A percentile compares a stretch with the other conserved stretches of the same genome.
Evolutionary conservation across 2,329 filamentous ascomycete species (phyloP).

Genomic region (Colletotrichum sp.): DNA sequence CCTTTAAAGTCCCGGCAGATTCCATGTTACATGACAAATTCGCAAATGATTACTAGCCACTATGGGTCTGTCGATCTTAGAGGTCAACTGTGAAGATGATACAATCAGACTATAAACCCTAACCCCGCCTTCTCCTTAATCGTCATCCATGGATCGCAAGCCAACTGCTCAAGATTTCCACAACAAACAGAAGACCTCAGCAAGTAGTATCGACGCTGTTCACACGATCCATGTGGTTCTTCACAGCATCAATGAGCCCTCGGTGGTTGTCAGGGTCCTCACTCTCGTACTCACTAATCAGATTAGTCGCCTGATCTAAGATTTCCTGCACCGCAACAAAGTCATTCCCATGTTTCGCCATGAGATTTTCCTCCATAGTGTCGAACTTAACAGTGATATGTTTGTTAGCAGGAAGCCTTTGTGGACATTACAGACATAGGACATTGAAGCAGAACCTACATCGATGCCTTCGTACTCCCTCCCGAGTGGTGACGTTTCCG

Average conservation of each 20-base stretch:
- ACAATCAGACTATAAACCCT: neutral
- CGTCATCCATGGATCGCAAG: neutral
- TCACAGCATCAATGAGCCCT: neutral
- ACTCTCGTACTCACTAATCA: neutral
- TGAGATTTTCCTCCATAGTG: neutral
- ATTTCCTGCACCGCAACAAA: neutral
- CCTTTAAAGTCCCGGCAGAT: neutral
- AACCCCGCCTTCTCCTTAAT: neutral
- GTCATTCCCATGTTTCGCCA: neutral
- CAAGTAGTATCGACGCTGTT: neutral
- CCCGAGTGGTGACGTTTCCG: neutral
- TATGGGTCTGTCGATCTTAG: neutral
- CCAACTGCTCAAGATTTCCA: neutral
- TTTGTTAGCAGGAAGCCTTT: neutral
- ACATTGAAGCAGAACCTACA: neutral
- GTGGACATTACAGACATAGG: neutral
- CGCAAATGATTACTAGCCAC: neutral
- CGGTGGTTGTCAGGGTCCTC: neutral
- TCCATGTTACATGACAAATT: fast-evolving
- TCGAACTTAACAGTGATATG: neutral
- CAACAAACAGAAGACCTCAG: neutral
- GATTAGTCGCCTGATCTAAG: neutral
- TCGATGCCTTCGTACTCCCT: neutral
- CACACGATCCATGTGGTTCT: neutral
- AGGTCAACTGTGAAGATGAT: neutral